Evolutionary conservation across 1,139 yeast species (phyloP), one percentile per base, ranked within the genome.

Genomic region (Dujonia santamariae): DNA sequence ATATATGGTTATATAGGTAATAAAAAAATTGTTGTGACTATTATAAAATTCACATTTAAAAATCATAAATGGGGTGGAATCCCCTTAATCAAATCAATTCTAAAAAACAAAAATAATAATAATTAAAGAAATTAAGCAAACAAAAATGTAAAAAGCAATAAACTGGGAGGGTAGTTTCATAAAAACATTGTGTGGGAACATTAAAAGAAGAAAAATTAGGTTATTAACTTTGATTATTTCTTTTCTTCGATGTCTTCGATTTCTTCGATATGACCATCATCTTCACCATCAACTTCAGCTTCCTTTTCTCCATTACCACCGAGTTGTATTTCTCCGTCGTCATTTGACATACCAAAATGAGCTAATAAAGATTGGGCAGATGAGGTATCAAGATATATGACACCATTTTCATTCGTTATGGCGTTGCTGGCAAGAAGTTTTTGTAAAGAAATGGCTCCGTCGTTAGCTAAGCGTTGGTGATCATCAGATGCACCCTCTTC

Each of bases 371-470:
- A 64, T 48, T 68, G 74, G 12, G 75, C 75, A 13, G 72, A 64
- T 27, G 68, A 60, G 7, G 73, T 67, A 47, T 73, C 79, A 44
- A 73, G 61, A 48, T 73, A 73, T 36, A 72, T 71, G 12, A 73
- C 78, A n/a, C 78, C 79, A 45, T 74, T 72, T 48, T 73, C 78
- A 45, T 67, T 72, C 36, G 78, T 72, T 42, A 74, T 62, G 14
- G 75, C 75, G 50, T 72, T 72, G 37, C 71, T 67, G 30, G 75
- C 72, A 40, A 73, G 63, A 47, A 73, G 59, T 48, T 71, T 73
- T 50, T 72, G 77, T 45, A 73, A 70, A 4, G 78, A 69, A 35
- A 72, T 67, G 35, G 75, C 72, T 7, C 71, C 70, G 39, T 56
- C 61, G 15, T 43, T 49, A 15, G 46, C 45, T 19, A 41, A 30